Evolutionary conservation across 2,329 filamentous ascomycete genomes (phyloP).

Genomic region (Sporothrix brasiliensis): DNA sequence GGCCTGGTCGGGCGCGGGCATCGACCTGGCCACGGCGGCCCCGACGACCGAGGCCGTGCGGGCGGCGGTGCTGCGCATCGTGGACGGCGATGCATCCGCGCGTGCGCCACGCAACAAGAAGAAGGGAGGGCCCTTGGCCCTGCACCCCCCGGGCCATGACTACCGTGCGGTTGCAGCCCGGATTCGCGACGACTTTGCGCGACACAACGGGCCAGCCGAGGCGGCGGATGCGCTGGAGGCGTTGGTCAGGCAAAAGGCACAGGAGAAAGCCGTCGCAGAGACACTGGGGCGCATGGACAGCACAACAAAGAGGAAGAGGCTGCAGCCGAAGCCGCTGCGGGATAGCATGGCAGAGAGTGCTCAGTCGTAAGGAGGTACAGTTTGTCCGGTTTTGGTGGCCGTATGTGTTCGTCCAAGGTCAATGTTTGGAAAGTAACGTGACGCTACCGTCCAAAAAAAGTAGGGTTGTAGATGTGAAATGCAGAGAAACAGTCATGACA

Average conservation of each 20-base stretch:
- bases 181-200: constrained; percentile 34
- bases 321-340: constrained; percentile 12
- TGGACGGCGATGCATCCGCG: neutral
- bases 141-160: constrained; percentile 15
- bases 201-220: constrained; percentile 32
- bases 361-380: neutral
- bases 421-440: too few relatives aligned
- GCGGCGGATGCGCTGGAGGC: constrained; percentile 32
- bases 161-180: constrained; percentile 30
- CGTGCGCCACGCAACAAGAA: neutral
- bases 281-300: constrained; percentile 12
- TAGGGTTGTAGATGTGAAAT: too few relatives aligned
- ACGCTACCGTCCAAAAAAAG: too few relatives aligned
- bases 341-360: neutral
- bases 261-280: neutral
- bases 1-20: constrained; percentile 37
- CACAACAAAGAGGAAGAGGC: neutral
- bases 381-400: too few relatives aligned
- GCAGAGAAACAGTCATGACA: neutral
- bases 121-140: neutral
- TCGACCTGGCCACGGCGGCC: constrained; percentile 35
- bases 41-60: constrained; percentile 30
- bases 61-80: constrained; percentile 31
- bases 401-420: too few relatives aligned
- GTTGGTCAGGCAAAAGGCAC: constrained; percentile 27